Base-by-base conservation (phyloP, 2,329 filamentous ascomycete species). In the Cercospora sp. region DNA sequence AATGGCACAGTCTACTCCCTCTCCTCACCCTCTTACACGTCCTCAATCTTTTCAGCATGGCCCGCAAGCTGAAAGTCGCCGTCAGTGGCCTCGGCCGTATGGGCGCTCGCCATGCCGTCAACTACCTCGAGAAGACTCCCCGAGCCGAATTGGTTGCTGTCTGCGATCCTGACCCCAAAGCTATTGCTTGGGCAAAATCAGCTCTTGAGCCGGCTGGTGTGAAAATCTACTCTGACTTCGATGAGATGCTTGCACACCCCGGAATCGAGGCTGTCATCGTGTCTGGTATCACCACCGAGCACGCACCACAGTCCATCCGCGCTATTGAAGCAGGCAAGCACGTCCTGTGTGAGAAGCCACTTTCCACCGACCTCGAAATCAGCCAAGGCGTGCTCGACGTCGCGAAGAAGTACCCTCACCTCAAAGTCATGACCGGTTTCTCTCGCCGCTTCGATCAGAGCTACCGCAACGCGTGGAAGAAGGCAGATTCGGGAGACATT, bases 1-100 rank as follows among this genome's bases (percentile, higher is more conserved):
- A 48, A 48, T 23, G 42, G 18, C 42, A 20, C 42, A 48, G 10
- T 23, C 18, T 48, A 20, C 42, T 23, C 5, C 42, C 10, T 48
- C 20, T 23, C 9, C 20, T 48, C 42, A 12, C 10, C 42, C n/a
- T 48, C 42, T 18, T 23, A 13, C 42, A 48, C 18, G n/a, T 23
- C 42, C 9, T 40, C 36, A n/a, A 40, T 40, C 36, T 5, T 40
- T 40, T n/a, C 36, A 40, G n/a, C 36, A 40, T 40, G 36, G 36
- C 36, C 16, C 36, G 36, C 16, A 40, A 40, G 36, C 36, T 84
- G 65, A 78, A 81, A 70, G 76, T 85, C 69, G 84, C 79, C 63
- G 82, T 82, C 61, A 82, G 82, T 45, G 84, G 84, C 58, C 82
- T 86, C 60, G 84, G 84, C 33, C 82, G 84, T 71, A 86, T 86